These are phyloP conservation scores for Nannochloris sp. DNA, from an alignment of 139 green algal genomes.

Conservation along the genomic window DNA sequence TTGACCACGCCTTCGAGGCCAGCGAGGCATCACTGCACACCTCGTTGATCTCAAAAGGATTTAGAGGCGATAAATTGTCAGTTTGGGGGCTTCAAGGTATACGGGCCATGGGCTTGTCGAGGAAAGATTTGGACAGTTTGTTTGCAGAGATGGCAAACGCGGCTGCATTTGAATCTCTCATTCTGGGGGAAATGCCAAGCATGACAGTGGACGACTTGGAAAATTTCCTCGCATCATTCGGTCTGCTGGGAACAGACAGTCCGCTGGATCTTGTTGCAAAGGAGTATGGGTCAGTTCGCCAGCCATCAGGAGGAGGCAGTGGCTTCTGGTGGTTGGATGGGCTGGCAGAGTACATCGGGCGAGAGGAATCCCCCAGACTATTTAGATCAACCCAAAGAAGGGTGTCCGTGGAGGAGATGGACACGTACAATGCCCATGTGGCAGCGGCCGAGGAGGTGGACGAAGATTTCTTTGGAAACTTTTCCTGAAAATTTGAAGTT, in stretches of 20 bases:
- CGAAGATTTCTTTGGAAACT: conserved; percentile 49
- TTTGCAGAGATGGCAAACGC: conserved; percentile 27
- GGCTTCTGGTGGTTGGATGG: conserved; percentile 3
- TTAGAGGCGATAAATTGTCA: conserved; percentile 47
- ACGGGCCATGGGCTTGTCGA: neutral
- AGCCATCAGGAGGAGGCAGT: neutral
- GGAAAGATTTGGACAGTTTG: conserved; percentile 12
- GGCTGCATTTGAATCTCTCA: conserved; percentile 44
- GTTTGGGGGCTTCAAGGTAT: conserved; percentile 45
- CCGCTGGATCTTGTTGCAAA: neutral
- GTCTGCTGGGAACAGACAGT: conserved; percentile 17
- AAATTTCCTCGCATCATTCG: conserved; percentile 39
- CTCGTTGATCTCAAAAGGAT: conserved; percentile 34
- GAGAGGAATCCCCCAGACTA: conserved; percentile 24
- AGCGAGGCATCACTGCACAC: conserved; percentile 6
- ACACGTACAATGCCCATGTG: conserved; percentile 36
- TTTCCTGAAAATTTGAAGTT: conserved; percentile 14
- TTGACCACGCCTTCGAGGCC: conserved; percentile 20
- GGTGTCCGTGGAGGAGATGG: conserved; percentile 48
- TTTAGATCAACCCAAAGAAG: conserved; percentile 53
- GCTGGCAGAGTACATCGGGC: neutral
- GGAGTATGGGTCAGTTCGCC: neutral
- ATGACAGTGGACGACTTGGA: conserved; percentile 10
- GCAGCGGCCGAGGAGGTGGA: conserved; percentile 35
- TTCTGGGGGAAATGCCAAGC: conserved; percentile 42